Evolutionary conservation across 2,329 filamentous ascomycete genomes (phyloP), one percentile per base, ranked within the genome.

Genomic region (Xylaria sp.): DNA sequence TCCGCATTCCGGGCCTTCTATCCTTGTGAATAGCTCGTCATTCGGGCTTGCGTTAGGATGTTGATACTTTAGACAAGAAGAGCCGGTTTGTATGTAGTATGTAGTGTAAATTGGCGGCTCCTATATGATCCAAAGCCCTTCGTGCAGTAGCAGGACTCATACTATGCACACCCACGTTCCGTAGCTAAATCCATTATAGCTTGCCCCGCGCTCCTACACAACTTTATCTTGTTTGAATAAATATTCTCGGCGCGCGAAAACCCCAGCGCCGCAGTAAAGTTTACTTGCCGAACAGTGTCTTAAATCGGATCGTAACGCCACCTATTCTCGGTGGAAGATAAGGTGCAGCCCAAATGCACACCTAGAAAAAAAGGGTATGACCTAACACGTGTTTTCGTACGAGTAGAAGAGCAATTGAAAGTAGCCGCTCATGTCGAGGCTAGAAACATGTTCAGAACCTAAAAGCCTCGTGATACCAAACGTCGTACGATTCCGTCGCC

Each of bases 381-480:
- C 2, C 7, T 39, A 46, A 28, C 10, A 61, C n/a, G 48, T 1
- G 23, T n/a, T 41, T 41, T 43, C 20, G 23, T 5, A 18, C 5
- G 31, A 31, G 15, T 7, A 33, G 6, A 48, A 23, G 2, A 48
- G 28, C 5, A 15, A 39, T 10, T 8, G 23, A 58, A 5, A 48
- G 28, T 1, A 41, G 39, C 20, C 2, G 10, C 36, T 60, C 28
- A 3, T 43, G 33, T 33, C 12, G 13, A 63, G 13, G 39, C 15
- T n/a, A 41, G 9, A 25, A 48, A 64, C 23, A 56, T 43, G 48
- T 55, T 63, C 28, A 41, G 54, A 13, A 52, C 49, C 39, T 54
- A 67, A 61, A 56, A 52, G 43, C n/a, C 55, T 61, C 57, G 66
- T 64, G 31, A 69, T 64, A 66, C 46, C 46, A 71, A 65, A 48